Evolutionary conservation across 2,329 filamentous ascomycete species (phyloP).

Genomic region (Blastomyces percursus): DNA sequence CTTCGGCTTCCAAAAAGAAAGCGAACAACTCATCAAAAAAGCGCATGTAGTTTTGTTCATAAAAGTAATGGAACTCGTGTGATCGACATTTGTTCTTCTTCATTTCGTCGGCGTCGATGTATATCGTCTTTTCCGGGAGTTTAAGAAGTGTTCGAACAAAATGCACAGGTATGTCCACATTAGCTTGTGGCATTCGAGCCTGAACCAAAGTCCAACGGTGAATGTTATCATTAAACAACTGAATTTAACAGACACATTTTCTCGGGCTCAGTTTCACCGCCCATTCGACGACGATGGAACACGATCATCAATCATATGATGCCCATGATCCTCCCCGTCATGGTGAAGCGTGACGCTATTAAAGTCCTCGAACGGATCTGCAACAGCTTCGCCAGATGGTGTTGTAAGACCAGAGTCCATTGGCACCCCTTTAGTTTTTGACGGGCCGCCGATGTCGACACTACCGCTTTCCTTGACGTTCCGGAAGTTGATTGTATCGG

Average conservation of each 20-base stretch:
- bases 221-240: neutral
- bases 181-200: neutral
- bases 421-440: conserved; percentile 61
- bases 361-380: conserved; percentile 95
- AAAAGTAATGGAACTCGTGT: neutral
- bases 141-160: neutral
- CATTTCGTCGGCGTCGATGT: neutral
- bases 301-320: conserved; percentile 13
- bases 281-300: neutral
- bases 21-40: neutral
- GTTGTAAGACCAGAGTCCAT: conserved; percentile 77
- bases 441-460: conserved; percentile 53
- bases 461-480: conserved; percentile 97
- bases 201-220: neutral
- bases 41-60: neutral
- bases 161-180: neutral
- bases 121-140: neutral
- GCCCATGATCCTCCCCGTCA: conserved; percentile 62
- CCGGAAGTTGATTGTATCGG: conserved; percentile 93
- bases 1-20: neutral
- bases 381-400: conserved; percentile 60
- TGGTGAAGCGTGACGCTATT: conserved; percentile 97
- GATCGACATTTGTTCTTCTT: neutral
- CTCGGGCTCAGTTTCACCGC: neutral
- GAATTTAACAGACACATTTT: neutral